phyloP scores from a whole-genome alignment of 176 grass and related monocot species.

The Zoysia japonica region DNA sequence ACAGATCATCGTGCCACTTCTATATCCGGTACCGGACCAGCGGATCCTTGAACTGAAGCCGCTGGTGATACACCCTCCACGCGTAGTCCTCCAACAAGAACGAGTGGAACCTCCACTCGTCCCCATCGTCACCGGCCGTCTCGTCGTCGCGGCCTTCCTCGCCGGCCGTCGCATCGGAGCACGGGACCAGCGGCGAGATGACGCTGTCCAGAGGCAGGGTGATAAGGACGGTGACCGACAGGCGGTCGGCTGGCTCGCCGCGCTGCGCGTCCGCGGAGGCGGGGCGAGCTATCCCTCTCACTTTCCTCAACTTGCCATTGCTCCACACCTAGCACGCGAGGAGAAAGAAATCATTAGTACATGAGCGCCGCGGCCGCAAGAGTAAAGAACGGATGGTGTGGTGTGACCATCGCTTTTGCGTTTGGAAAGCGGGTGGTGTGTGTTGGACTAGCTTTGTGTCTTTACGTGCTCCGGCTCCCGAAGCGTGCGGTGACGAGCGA shows the following conservation, averaged over 20 bases:
- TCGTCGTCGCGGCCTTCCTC: constrained; percentile 18
- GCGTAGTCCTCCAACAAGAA: constrained; percentile 61
- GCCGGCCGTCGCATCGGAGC: neutral
- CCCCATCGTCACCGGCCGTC: neutral
- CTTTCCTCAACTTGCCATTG: constrained; percentile 70
- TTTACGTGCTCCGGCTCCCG: neutral
- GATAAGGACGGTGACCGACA: constrained; percentile 63
- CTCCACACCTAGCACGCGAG: constrained; percentile 68
- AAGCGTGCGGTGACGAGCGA: neutral
- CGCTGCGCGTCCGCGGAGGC: constrained; percentile 8
- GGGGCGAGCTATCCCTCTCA: constrained; percentile 56
- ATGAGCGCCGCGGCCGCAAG: constrained; percentile 6
- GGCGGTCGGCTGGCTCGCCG: constrained; percentile 25
- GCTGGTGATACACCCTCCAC: constrained; percentile 63
- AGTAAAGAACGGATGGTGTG: constrained; percentile 17
- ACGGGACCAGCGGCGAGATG: constrained; percentile 54
- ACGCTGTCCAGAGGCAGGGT: constrained; percentile 54
- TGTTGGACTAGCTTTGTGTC: constrained; percentile 7
- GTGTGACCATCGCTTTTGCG: constrained; percentile 14
- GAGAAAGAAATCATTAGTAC: constrained; percentile 29
- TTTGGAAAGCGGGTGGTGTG: constrained; percentile 9
- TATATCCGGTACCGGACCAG: constrained; percentile 50
- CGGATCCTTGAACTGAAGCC: constrained; percentile 59
- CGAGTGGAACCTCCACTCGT: constrained; percentile 42
- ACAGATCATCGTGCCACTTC: neutral